Evolutionary conservation across 2,329 filamentous ascomycete species (phyloP), one percentile per base, ranked within the genome.

Genomic region (Helotiales sp.): DNA sequence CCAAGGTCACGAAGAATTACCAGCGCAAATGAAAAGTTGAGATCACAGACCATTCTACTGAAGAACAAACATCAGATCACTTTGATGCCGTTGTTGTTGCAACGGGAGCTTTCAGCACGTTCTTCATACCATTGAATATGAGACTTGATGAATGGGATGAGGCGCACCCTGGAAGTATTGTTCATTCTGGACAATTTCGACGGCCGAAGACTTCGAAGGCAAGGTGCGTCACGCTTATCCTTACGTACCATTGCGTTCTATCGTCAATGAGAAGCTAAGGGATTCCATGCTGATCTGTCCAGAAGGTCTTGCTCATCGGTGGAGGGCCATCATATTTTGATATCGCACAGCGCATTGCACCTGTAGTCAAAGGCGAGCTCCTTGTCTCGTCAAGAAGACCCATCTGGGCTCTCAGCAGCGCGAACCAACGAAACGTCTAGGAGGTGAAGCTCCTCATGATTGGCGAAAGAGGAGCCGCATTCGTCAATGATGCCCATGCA

Each of bases 1-100:
- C 36, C n/a, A 17, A 42, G 7, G 33, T 19, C 9, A 29, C 24
- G 2, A 52, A 42, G n/a, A 42, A 42, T n/a, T 40, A 40, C 15
- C 33, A 52, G 33, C 8, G 17, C 12, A 29, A 52, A 27, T 40
- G 50, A 34, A 27, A 40, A 42, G 34, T 52, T 6, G 29, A 42
- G 3, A 24, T 52, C 12, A 48, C 27, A 27, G 19, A 30, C 13
- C 29, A 36, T 12, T 24, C 5, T 2, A 19, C 12, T 24, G 33
- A 19, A 8, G 15, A 27, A 5, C 6, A 9, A 6, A 5, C 5
- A 19, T 12, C 24, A n/a, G 8, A n/a, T 2, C 30, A 30, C 22
- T 52, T 40, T 9, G 50, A 52, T 30, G 17, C 17, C 31, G 50
- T 52, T 27, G 50, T 52, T 19, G 50, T 52, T n/a, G 50, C 50